phyloP scores from a whole-genome alignment of 257 asterid species.

The Fraxinus anomala region DNA sequence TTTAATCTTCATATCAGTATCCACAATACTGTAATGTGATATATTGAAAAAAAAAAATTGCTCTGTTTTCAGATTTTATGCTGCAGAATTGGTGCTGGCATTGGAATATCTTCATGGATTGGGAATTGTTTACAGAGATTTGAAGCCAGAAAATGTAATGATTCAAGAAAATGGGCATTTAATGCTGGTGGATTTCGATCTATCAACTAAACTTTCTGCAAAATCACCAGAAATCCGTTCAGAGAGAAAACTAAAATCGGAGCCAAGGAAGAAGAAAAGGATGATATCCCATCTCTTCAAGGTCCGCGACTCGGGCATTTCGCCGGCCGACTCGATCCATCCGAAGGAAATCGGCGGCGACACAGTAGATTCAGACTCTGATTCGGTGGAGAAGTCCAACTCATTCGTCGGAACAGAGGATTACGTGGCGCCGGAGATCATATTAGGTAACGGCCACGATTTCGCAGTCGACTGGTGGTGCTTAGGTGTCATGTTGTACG shows the following conservation, averaged over 20 bases:
- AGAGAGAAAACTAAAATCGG: no score
- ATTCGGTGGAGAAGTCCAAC: slow-evolving; percentile 71
- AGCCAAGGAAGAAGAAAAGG: slow-evolving; percentile 35
- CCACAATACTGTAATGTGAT: no score
- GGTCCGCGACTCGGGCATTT: slow-evolving; percentile 47
- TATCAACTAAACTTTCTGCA: slow-evolving; percentile 67
- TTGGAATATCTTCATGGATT: slow-evolving; percentile 77
- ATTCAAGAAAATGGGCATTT: slow-evolving; percentile 82
- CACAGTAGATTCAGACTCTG: slow-evolving; percentile 46
- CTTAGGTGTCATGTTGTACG: slow-evolving; percentile 75
- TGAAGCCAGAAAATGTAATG: slow-evolving; percentile 96
- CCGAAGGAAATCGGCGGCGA: slow-evolving; percentile 37
- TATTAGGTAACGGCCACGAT: slow-evolving; percentile 82
- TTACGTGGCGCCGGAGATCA: slow-evolving; percentile 89
- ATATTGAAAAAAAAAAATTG: no score
- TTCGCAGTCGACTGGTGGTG: slow-evolving; percentile 99
- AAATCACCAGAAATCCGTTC: slow-evolving; percentile 50
- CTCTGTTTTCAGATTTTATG: slow-evolving; percentile 48
- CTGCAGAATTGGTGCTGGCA: slow-evolving; percentile 84
- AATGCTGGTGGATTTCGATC: slow-evolving; percentile 93
- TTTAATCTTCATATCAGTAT: no score
- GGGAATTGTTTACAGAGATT: slow-evolving; percentile 86
- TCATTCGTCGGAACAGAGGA: slow-evolving; percentile 98
- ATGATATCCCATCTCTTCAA: slow-evolving; percentile 30
- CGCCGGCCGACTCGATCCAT: slow-evolving; percentile 46